phyloP scores from a whole-genome alignment of 495 filamentous ascomycete genomes.

The Gamarada debralockiae region DNA sequence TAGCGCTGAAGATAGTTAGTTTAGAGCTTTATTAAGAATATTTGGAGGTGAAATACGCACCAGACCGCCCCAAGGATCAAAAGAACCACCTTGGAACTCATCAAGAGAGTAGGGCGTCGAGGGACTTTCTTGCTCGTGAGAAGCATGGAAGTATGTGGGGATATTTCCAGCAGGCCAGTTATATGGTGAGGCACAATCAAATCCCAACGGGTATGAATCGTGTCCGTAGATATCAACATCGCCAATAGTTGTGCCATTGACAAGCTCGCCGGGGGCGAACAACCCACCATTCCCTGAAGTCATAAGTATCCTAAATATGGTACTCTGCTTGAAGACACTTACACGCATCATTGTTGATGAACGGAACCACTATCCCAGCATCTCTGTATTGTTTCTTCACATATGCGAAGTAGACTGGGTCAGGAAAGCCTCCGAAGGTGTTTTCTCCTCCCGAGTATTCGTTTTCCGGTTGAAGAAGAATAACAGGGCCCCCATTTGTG shows the following conservation, averaged over 20 bases:
- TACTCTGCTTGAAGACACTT: slow-evolving; percentile 2
- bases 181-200: slow-evolving; percentile 51
- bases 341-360: slow-evolving; percentile 72
- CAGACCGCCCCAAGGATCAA: slow-evolving; percentile 70
- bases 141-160: slow-evolving; percentile 39
- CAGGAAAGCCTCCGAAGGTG: slow-evolving; percentile 40
- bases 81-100: slow-evolving; percentile 75
- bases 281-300: slow-evolving; percentile 13
- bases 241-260: slow-evolving; percentile 59
- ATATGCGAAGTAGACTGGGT: slow-evolving; percentile 64
- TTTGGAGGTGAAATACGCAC: slow-evolving; percentile 1
- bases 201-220: slow-evolving; percentile 68
- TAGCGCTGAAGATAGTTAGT: slow-evolving; percentile 43
- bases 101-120: slow-evolving; percentile 63
- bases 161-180: slow-evolving; percentile 45
- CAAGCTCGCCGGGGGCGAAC: slow-evolving; percentile 50
- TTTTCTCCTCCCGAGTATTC: slow-evolving; percentile 50
- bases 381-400: slow-evolving; percentile 63
- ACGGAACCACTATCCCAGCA: slow-evolving; percentile 68
- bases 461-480: slow-evolving; percentile 77
- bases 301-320: slow-evolving; percentile 1
- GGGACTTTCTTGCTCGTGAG: slow-evolving; percentile 57
- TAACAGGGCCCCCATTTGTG: slow-evolving; percentile 74
- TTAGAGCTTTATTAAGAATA: not conserved
- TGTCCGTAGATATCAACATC: slow-evolving; percentile 77